phyloP scores from a whole-genome alignment of 202 grass and related monocot genomes.

The Cymbopogon flexuosus region DNA sequence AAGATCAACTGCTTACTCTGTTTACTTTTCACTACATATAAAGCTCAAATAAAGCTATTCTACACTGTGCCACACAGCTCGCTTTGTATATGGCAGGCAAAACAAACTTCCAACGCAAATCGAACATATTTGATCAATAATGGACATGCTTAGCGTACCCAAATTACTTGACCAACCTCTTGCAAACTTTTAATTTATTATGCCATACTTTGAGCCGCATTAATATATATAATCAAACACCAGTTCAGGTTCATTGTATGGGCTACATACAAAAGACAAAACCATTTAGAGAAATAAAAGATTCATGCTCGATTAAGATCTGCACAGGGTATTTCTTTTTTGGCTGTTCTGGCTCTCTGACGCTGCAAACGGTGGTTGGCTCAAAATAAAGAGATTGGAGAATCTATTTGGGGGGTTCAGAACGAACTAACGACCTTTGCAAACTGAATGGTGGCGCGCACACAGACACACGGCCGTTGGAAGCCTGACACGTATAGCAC shows the following conservation, averaged over 20 bases:
- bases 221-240: not conserved
- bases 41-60: too few relatives aligned
- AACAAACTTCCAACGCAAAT: not conserved
- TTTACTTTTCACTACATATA: too few relatives aligned
- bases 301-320: not conserved
- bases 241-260: not conserved
- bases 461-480: not conserved
- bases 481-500: slow-evolving; percentile 14
- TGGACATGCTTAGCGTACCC: not conserved
- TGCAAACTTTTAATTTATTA: not conserved
- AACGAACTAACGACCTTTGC: slow-evolving; percentile 29
- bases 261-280: too few relatives aligned
- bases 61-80: not conserved
- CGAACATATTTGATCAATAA: not conserved
- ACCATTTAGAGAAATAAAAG: not conserved
- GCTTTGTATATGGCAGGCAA: not conserved
- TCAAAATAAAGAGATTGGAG: not conserved
- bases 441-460: not conserved
- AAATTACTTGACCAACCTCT: not conserved
- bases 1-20: not conserved
- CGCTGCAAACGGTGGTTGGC: slow-evolving; percentile 4
- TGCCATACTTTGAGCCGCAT: not conserved
- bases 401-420: slow-evolving; percentile 19
- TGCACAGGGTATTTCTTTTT: too few relatives aligned
- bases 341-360: not conserved